Conservation (phyloP, 2,329 filamentous ascomycete genomes). For the Pseudogymnoascus sp. region DNA sequence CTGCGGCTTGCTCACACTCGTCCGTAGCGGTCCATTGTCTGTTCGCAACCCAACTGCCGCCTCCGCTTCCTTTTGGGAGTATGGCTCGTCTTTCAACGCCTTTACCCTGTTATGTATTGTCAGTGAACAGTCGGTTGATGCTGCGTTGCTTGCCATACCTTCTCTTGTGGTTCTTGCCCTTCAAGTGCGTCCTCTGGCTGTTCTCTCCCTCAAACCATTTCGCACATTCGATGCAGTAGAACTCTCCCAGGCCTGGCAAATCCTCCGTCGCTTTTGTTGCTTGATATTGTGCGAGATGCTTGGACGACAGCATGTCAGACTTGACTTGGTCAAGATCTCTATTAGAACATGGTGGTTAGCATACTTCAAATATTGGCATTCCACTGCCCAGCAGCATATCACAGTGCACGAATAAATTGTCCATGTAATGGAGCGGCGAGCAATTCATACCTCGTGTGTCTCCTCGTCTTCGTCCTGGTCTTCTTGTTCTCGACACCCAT, state of each 20-base stretch:
- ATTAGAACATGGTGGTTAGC: conserved; percentile 16
- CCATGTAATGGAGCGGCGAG: background rate
- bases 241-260: conserved; percentile 73
- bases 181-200: conserved; percentile 66
- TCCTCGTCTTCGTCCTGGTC: conserved; percentile 66
- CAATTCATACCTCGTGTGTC: conserved; percentile 52
- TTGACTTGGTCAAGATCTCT: conserved; percentile 93
- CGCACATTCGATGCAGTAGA: conserved; percentile 87
- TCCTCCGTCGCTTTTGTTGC: conserved; percentile 75
- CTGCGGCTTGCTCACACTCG: conserved; percentile 16
- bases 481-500: conserved; percentile 64
- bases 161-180: conserved; percentile 90
- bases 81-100: conserved; percentile 73
- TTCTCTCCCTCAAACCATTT: conserved; percentile 90
- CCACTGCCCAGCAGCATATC: background rate
- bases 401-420: background rate
- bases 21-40: conserved; percentile 51
- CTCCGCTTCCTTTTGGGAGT: conserved; percentile 79
- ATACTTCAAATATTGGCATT: background rate
- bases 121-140: background rate
- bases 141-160: conserved; percentile 45
- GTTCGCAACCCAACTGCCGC: conserved; percentile 65
- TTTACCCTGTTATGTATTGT: conserved; percentile 54
- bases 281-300: conserved; percentile 74
- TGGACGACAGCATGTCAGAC: conserved; percentile 67